Percentiles rank a stretch among this genome's conserved stretches.
Evolutionary conservation across 1,139 yeast genomes (phyloP).

Genomic region (Kodamaea sp.): DNA sequence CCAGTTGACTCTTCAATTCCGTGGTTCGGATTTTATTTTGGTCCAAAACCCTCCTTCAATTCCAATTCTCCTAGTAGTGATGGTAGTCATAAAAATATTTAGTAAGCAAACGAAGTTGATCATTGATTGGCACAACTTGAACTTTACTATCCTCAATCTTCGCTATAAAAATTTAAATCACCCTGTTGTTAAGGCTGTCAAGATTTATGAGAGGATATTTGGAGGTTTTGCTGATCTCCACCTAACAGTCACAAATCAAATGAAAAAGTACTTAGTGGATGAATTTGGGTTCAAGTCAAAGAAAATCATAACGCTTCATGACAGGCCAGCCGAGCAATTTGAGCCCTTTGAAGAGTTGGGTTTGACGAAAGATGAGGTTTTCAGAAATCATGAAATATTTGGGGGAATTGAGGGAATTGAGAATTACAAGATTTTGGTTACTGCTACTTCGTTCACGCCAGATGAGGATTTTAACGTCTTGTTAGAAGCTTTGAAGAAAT

Average conservation of each 20-base stretch:
- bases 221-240: conserved; percentile 62
- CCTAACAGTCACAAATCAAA: conserved; percentile 75
- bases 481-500: conserved; percentile 63
- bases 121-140: conserved; percentile 96
- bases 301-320: conserved; percentile 56
- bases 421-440: conserved; percentile 64
- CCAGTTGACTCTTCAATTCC: conserved; percentile 49
- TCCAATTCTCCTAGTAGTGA: conserved; percentile 70
- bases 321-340: conserved; percentile 74
- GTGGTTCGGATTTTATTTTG: conserved; percentile 69
- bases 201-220: conserved; percentile 56
- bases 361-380: conserved; percentile 32
- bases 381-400: conserved; percentile 43
- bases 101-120: conserved; percentile 64
- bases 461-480: conserved; percentile 85
- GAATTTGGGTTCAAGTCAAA: conserved; percentile 51
- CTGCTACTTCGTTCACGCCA: conserved; percentile 93
- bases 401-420: conserved; percentile 25
- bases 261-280: conserved; percentile 60
- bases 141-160: conserved; percentile 77
- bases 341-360: conserved; percentile 37
- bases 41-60: conserved; percentile 94
- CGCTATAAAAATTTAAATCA: conserved; percentile 56
- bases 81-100: conserved; percentile 53
- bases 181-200: conserved; percentile 63